phyloP scores from a whole-genome alignment of 2,329 filamentous ascomycete genomes.

The Uncinocarpus reesii region DNA sequence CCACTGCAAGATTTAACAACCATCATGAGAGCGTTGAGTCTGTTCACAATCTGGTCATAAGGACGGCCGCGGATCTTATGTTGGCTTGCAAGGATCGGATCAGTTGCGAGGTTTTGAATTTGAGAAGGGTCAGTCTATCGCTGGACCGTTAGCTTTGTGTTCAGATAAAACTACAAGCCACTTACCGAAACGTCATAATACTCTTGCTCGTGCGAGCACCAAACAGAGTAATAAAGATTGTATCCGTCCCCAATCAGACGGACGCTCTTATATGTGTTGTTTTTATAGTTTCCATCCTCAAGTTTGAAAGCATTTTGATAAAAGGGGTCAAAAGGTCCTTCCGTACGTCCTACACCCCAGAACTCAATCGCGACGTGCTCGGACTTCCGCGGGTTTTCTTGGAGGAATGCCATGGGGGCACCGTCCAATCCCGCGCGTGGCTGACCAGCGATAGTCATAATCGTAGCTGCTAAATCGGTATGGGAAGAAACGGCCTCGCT shows the following conservation, averaged over 20 bases:
- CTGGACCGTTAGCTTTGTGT: not conserved
- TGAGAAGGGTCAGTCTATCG: conserved; percentile 2
- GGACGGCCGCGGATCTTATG: conserved; percentile 13
- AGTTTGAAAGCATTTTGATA: not conserved
- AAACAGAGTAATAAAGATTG: conserved; percentile 56
- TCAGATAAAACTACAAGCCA: not conserved
- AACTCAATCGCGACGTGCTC: conserved; percentile 52
- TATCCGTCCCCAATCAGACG: conserved; percentile 47
- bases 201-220: conserved; percentile 59
- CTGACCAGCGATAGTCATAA: conserved; percentile 40
- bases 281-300: not conserved
- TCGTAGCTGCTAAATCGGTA: conserved; percentile 53
- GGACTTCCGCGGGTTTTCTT: conserved; percentile 24
- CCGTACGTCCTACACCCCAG: conserved; percentile 38
- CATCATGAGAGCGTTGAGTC: conserved; percentile 50
- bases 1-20: conserved; percentile 53
- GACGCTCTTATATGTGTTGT: conserved; percentile 44
- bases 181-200: conserved; percentile 52
- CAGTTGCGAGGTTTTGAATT: conserved; percentile 26
- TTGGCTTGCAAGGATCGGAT: conserved; percentile 32
- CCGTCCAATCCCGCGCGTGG: conserved; percentile 47
- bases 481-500: conserved; percentile 48
- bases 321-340: conserved; percentile 23
- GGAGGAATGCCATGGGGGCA: conserved; percentile 38
- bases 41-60: conserved; percentile 35